phyloP scores from a whole-genome alignment of 768 basidiomycete species.

The Termitomyces sp. region DNA sequence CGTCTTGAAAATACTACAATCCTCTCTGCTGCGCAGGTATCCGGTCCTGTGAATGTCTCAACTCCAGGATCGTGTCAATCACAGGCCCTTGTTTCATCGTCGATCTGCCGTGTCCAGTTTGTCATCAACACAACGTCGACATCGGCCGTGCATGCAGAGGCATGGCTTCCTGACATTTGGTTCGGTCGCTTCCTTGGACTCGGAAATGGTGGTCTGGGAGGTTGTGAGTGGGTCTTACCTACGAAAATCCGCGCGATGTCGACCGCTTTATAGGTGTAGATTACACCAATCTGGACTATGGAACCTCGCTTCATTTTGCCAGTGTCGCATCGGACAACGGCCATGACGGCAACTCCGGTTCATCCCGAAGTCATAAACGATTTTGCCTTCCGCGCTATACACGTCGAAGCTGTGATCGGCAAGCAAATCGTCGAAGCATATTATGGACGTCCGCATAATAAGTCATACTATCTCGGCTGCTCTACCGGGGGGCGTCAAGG shows the following conservation, averaged over 20 bases:
- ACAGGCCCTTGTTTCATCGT: not conserved
- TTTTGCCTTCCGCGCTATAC: too few relatives aligned
- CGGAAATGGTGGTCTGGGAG: not conserved
- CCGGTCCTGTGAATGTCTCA: not conserved
- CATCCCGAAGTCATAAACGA: not conserved
- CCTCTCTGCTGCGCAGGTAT: not conserved
- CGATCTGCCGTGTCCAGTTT: not conserved
- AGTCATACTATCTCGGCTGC: not conserved
- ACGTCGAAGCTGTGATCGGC: not conserved
- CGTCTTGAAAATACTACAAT: not conserved
- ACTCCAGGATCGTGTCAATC: not conserved
- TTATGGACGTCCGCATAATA: not conserved
- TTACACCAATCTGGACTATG: not conserved
- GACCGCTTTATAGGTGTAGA: not conserved
- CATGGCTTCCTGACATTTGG: not conserved
- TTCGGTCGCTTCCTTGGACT: not conserved
- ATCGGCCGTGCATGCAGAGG: not conserved
- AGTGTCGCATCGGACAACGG: not conserved
- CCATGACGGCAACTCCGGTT: not conserved
- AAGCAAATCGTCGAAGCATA: not conserved
- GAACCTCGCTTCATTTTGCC: not conserved
- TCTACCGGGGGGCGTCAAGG: not conserved
- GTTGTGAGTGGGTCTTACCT: not conserved
- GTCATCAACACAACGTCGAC: not conserved
- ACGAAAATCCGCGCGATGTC: not conserved